Conservation (phyloP, 192 early-diverging fungal genomes). For the Podila horticola region DNA sequence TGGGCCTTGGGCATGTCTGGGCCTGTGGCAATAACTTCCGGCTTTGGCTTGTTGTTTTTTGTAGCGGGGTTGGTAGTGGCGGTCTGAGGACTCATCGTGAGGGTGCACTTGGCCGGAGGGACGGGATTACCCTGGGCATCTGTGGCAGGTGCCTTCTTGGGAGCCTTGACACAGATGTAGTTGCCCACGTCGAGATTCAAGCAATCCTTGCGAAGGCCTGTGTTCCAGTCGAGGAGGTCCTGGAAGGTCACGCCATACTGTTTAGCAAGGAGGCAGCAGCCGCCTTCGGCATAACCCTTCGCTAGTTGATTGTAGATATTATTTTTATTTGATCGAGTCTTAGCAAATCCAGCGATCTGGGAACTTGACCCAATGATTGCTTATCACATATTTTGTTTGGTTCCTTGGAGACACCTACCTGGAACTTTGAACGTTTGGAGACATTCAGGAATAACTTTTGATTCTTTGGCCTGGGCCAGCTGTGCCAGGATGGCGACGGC, state of each 20-base stretch:
- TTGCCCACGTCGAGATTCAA: conserved; percentile 4
- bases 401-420: neutral
- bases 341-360: no score
- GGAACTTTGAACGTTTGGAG: neutral
- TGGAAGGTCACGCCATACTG: conserved; percentile 1
- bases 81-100: neutral
- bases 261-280: neutral
- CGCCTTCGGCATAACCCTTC: neutral
- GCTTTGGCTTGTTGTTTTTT: no score
- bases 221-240: conserved; percentile 8
- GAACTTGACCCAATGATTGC: no score
- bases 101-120: neutral
- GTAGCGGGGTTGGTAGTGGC: neutral
- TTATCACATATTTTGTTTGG: no score
- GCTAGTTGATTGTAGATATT: neutral
- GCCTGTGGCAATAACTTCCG: neutral
- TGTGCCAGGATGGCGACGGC: neutral
- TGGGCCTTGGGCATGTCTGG: neutral
- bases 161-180: conserved; percentile 13
- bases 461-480: conserved; percentile 1
- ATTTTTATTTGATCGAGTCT: no score
- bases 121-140: neutral
- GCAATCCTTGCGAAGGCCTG: conserved; percentile 10
- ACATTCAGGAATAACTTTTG: conserved; percentile 1
- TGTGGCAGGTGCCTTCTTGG: neutral